Evolutionary conservation across 441 rosid genomes (phyloP).

Genomic region (Theobroma grandiflorum): DNA sequence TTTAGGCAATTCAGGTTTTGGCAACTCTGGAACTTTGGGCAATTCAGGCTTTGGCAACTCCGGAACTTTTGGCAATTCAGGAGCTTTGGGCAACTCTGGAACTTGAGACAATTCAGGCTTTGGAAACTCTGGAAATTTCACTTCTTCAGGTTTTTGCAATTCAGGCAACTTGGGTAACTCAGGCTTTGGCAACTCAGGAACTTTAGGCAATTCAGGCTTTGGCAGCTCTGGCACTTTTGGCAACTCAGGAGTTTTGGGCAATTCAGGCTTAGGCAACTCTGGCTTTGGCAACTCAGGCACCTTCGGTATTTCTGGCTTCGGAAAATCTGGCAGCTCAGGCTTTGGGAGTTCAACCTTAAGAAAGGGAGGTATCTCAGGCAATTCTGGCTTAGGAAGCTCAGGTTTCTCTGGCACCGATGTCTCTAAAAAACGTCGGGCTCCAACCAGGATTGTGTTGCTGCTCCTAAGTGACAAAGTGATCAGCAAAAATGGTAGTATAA

Average conservation of each 20-base stretch:
- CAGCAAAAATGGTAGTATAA: slow-evolving; percentile 26
- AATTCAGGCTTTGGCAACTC: slow-evolving; percentile 19
- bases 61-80: slow-evolving; percentile 1
- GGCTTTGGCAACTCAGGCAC: slow-evolving; percentile 37
- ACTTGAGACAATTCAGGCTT: neutral
- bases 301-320: slow-evolving; percentile 19
- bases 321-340: slow-evolving; percentile 32
- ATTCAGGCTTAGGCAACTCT: neutral
- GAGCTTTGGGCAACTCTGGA: neutral
- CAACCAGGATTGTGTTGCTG: slow-evolving; percentile 19
- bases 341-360: slow-evolving; percentile 39
- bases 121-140: neutral
- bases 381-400: slow-evolving; percentile 18
- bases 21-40: slow-evolving; percentile 3
- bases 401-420: slow-evolving; percentile 15
- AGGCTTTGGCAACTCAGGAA: neutral
- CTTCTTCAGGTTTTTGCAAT: neutral
- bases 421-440: slow-evolving; percentile 37
- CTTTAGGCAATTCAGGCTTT: slow-evolving; percentile 15
- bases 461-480: slow-evolving; percentile 26
- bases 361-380: slow-evolving; percentile 28
- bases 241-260: neutral
- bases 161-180: neutral
- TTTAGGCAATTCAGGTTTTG: neutral
- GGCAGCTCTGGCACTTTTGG: slow-evolving; percentile 22